phyloP scores from a whole-genome alignment of 192 early-diverging fungal species.

The Jimgerdemannia lactiflua region DNA sequence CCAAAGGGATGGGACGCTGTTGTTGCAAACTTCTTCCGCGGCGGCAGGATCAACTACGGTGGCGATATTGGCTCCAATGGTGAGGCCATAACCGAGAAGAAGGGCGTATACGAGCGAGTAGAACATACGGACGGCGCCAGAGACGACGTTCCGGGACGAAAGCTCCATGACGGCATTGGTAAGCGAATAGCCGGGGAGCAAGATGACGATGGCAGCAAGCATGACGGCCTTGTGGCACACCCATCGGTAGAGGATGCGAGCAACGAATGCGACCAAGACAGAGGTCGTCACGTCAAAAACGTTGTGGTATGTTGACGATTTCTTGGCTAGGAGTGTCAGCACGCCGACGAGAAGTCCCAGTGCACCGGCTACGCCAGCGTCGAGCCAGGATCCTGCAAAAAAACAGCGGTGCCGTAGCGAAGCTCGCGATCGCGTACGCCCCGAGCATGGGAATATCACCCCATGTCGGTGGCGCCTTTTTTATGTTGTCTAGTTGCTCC shows the following conservation, averaged over 20 bases:
- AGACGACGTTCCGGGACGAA: slow-evolving; percentile 84
- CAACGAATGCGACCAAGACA: slow-evolving; percentile 23
- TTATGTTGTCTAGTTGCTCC: slow-evolving; percentile 48
- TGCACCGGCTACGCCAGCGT: slow-evolving; percentile 47
- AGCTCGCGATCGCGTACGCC: slow-evolving; percentile 50
- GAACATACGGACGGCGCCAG: slow-evolving; percentile 82
- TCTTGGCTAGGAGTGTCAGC: slow-evolving; percentile 59
- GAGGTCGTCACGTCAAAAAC: slow-evolving; percentile 56
- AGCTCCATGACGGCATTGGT: slow-evolving; percentile 88
- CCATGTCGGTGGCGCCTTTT: slow-evolving; percentile 56
- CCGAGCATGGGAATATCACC: slow-evolving; percentile 48
- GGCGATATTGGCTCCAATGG: slow-evolving; percentile 46
- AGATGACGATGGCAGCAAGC: slow-evolving; percentile 41
- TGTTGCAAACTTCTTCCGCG: not conserved
- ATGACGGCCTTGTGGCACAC: slow-evolving; percentile 31
- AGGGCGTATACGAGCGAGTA: slow-evolving; percentile 79
- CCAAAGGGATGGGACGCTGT: slow-evolving; percentile 19
- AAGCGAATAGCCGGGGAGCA: slow-evolving; percentile 72
- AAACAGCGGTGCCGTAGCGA: slow-evolving; percentile 60
- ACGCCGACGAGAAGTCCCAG: slow-evolving; percentile 62
- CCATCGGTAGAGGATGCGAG: slow-evolving; percentile 21
- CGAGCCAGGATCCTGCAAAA: slow-evolving; percentile 64
- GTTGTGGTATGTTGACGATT: slow-evolving; percentile 61
- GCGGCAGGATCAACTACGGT: slow-evolving; percentile 32
- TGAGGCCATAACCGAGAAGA: slow-evolving; percentile 73